A percentile compares a stretch with the other conserved stretches of the same genome.
These are phyloP conservation scores for Apiospora koreana DNA, from an alignment of 2,329 filamentous ascomycete species.

Conservation along the genomic window DNA sequence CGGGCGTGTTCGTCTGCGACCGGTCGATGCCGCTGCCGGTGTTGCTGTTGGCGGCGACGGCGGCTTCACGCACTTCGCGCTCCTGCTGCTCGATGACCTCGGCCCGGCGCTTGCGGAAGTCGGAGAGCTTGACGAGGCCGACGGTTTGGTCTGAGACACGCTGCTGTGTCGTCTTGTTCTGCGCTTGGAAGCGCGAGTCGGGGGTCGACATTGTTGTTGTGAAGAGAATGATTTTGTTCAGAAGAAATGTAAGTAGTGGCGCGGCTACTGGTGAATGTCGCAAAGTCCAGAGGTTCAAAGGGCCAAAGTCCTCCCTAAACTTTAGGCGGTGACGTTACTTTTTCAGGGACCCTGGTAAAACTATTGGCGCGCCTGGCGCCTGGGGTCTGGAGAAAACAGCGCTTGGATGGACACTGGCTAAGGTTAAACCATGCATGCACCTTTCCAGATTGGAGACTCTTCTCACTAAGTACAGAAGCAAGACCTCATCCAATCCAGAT, in stretches of 20 bases:
- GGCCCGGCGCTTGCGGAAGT: conserved; percentile 93
- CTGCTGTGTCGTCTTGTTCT: conserved; percentile 77
- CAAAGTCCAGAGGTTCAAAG: background rate
- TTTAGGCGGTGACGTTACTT: conserved; percentile 6
- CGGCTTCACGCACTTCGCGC: conserved; percentile 70
- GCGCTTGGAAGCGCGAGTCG: conserved; percentile 68
- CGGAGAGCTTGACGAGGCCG: conserved; percentile 86
- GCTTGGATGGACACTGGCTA: background rate
- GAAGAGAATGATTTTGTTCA: background rate
- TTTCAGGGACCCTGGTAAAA: conserved; percentile 1
- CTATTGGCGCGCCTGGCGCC: background rate
- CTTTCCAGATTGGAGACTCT: background rate
- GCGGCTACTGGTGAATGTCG: background rate
- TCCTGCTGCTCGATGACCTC: conserved; percentile 93
- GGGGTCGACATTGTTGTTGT: conserved; percentile 22
- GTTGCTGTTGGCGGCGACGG: conserved; percentile 31
- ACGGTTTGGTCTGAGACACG: conserved; percentile 84
- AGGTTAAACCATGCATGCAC: background rate
- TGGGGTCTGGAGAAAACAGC: background rate
- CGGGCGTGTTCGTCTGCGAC: conserved; percentile 50
- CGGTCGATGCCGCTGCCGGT: conserved; percentile 37
- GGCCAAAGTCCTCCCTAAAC: background rate
- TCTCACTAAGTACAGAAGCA: background rate
- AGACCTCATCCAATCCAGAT: background rate
- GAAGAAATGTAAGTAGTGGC: too few relatives aligned